A percentile compares a stretch with the other conserved stretches of the same genome.
phyloP scores from a whole-genome alignment of 2,329 filamentous ascomycete genomes.

The Fusarium acutatum region DNA sequence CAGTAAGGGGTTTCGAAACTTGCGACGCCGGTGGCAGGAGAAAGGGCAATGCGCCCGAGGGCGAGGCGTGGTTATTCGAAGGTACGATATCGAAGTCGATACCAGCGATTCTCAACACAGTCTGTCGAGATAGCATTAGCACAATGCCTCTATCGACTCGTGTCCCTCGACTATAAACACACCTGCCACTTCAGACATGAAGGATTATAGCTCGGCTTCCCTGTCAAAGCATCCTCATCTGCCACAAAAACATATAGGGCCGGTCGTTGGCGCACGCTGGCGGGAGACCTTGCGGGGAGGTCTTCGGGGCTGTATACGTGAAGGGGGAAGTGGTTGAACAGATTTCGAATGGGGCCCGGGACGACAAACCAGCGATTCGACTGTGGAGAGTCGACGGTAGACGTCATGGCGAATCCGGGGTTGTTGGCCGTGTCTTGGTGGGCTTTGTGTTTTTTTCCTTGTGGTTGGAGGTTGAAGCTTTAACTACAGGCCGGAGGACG shows the following conservation, averaged over 20 bases:
- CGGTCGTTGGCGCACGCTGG: conserved; percentile 53
- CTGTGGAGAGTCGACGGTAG: conserved; percentile 19
- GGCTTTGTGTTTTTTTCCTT: background rate
- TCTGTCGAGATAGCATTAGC: conserved; percentile 56
- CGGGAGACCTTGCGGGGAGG: conserved; percentile 69
- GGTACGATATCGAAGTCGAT: conserved; percentile 72
- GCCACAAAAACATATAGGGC: conserved; percentile 82
- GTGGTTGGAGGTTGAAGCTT: conserved; percentile 9
- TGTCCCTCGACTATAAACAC: conserved; percentile 37
- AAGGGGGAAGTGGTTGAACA: conserved; percentile 89
- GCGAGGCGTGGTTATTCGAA: conserved; percentile 93
- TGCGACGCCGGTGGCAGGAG: conserved; percentile 66
- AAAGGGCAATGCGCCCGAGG: conserved; percentile 87
- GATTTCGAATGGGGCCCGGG: conserved; percentile 77
- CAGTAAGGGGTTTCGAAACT: conserved; percentile 51
- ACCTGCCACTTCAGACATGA: conserved; percentile 98
- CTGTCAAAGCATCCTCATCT: conserved; percentile 65
- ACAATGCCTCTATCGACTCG: background rate
- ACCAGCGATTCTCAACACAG: conserved; percentile 80
- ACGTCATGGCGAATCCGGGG: conserved; percentile 20
- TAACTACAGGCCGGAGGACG: conserved; percentile 19
- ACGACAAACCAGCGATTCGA: conserved; percentile 60
- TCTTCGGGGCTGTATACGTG: conserved; percentile 77
- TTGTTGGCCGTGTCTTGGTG: background rate
- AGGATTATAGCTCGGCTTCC: conserved; percentile 85